Base-by-base conservation (phyloP, 495 filamentous ascomycete genomes). In the Stereocaulon alpinum region DNA sequence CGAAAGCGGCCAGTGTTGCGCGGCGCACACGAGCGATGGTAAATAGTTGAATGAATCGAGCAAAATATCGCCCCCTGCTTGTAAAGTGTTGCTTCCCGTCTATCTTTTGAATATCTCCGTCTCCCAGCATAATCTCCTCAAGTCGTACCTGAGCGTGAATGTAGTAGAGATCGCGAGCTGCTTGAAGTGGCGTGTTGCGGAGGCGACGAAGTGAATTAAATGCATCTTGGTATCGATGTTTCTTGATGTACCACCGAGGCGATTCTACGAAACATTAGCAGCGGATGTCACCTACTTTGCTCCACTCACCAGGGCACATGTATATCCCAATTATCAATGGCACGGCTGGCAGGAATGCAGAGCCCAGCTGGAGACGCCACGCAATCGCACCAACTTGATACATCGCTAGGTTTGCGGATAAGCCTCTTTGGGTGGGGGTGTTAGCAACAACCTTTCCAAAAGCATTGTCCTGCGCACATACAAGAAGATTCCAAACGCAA, bases 311-410 rank as follows among this genome's bases (percentile, higher is more conserved):
- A 9, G 88, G 88, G 66, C 86, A 89, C 61, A 87, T 78, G 67
- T 79, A 89, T 60, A 90, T 80, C 30, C 85, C 79, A 22, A 81
- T 29, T 2, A 84, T 22, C 3, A 89, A 72, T 4, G 85, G 86
- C 0, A 91, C 74, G 4, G 86, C 84, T 1, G 87, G 87, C 64
- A 92, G 82, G 64, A 87, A 88, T 6, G 89, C 86, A 30, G 86
- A 88, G 5, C 85, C 87, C 15, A 94, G 66, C 75, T 91, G 87
- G 43, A 92, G 75, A 40, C 89, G 77, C 89, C 89, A 92, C 55
- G 86, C 74, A 58, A 86, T 80, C 12, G 61, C 55, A 10, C 76
- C 78, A 11, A 75, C 70, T 27, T 80, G 66, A 48, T 74, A 71
- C 24, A 92, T 82, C 1, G 80, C 81, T 27, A 94, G 72, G 63